Base-by-base conservation (phyloP, 331 rosid genomes). In the Stylosanthes scabra region DNA sequence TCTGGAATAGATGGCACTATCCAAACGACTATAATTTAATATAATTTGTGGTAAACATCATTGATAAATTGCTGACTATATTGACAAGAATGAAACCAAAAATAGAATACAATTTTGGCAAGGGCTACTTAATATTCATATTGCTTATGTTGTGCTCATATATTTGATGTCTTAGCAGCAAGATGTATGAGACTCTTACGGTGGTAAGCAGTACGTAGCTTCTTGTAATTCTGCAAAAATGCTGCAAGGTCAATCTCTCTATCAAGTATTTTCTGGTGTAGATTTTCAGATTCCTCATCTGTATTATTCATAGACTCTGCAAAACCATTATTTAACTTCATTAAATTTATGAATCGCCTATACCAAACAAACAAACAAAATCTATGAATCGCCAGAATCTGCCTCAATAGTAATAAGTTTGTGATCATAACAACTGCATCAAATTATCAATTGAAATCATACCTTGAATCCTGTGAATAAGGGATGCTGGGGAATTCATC, bases 401-500 rank as follows among this genome's bases (percentile, higher is more conserved):
- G 65, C 29, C 59, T 62, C 44, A 28, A 58, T 14, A n/a, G 59
- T 25, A 46, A 55, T 15, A 63, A 11, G 59, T 42, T 46, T 41
- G 71, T 1, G 16, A 69, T 63, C 45, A 69, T 6, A 52, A 70
- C 65, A n/a, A 11, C 25, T 52, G 62, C 14, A 51, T 76, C 60
- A 56, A 74, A 54, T 2, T 76, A 15, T 20, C n/a, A 79, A 54
- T 49, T 71, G 45, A 57, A 16, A 28, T 2, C 86, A 56, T 86
- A 87, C 99, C 99, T 65, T 87, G 91, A 82, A 92, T 90, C 84
- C 96, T 85, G 39, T 82, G 93, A 56, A 92, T 71, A 74, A 90
- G 96, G 69, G 99, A 92, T 63, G 92, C 78, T 9, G 91, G 92
- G 59, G 99, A 84, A 57, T 84, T 88, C 50, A 78, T 66, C 74